Percentiles rank a stretch among this genome's conserved stretches.
These are phyloP conservation scores for Parachlorella kessleri DNA, from an alignment of 139 green algal genomes.

Conservation along the genomic window DNA sequence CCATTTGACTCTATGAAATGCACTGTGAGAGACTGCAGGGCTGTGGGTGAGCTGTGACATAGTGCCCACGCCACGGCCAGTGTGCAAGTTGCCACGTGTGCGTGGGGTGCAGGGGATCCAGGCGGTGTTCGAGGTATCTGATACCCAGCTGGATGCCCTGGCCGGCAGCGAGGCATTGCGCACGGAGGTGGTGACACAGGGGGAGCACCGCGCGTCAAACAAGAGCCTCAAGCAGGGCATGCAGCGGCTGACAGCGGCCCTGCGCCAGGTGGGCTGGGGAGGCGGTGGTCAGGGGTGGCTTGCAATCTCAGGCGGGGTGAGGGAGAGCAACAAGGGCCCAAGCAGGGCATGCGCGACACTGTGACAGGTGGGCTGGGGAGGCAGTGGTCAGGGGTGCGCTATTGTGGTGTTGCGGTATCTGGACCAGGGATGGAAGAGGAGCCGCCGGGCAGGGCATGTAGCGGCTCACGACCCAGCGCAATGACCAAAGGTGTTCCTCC, in stretches of 20 bases:
- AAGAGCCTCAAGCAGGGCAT: slow-evolving; percentile 32
- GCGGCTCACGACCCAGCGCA: too few species aligned
- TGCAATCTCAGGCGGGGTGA: too few species aligned
- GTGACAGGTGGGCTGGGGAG: slow-evolving; percentile 19
- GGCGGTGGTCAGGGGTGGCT: background rate
- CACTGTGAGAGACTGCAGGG: too few species aligned
- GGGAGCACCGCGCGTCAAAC: slow-evolving; percentile 28
- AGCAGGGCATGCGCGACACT: slow-evolving; percentile 39
- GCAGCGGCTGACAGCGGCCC: slow-evolving; percentile 46
- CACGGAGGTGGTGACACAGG: slow-evolving; percentile 40
- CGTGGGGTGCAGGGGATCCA: slow-evolving; percentile 41
- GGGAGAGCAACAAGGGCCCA: slow-evolving; percentile 30
- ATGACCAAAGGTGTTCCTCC: too few species aligned
- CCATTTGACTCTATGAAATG: too few species aligned
- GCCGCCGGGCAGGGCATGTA: too few species aligned
- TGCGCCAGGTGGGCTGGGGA: slow-evolving; percentile 32
- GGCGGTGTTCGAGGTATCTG: slow-evolving; percentile 55
- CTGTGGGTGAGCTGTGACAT: too few species aligned
- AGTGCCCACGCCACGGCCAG: too few species aligned
- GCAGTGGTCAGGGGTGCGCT: too few species aligned
- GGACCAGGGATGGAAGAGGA: too few species aligned
- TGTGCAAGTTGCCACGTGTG: too few species aligned
- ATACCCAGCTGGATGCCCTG: slow-evolving; percentile 63
- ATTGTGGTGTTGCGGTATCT: too few species aligned
- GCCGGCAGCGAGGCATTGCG: slow-evolving; percentile 57